Conservation (phyloP, 164 flowering plant species). For the Annona squamosa region DNA sequence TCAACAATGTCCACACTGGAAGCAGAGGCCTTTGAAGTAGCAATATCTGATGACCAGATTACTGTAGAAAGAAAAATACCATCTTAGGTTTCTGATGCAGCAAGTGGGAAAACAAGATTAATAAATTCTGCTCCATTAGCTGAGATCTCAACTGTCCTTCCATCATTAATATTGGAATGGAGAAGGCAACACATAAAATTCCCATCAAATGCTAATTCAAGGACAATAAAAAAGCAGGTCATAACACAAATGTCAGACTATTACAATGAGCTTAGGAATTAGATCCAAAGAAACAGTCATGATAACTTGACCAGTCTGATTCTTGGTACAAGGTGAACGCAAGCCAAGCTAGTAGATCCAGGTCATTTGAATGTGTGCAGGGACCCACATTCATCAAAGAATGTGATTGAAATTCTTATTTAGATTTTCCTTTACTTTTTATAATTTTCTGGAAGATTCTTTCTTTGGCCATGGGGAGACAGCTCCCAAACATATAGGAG, state of each 20-base stretch:
- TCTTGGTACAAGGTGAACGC: neutral
- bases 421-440: neutral
- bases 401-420: neutral
- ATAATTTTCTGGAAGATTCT: neutral
- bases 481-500: too few species aligned
- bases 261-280: neutral
- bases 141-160: slow-evolving; percentile 13
- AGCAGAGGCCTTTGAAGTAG: slow-evolving; percentile 18
- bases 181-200: slow-evolving; percentile 9
- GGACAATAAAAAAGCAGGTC: neutral
- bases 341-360: neutral
- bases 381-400: neutral
- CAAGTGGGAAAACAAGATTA: slow-evolving; percentile 18
- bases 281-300: neutral
- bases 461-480: neutral
- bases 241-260: neutral
- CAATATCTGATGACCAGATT: slow-evolving; percentile 12
- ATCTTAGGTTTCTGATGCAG: slow-evolving; percentile 18
- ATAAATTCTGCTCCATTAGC: slow-evolving; percentile 16
- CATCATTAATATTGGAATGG: slow-evolving; percentile 18
- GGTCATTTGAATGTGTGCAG: neutral
- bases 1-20: slow-evolving; percentile 20
- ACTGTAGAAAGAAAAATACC: slow-evolving; percentile 21
- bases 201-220: neutral
- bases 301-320: neutral